Conservation (phyloP, 148 eudicot genomes). For the Limonium bicolor region DNA sequence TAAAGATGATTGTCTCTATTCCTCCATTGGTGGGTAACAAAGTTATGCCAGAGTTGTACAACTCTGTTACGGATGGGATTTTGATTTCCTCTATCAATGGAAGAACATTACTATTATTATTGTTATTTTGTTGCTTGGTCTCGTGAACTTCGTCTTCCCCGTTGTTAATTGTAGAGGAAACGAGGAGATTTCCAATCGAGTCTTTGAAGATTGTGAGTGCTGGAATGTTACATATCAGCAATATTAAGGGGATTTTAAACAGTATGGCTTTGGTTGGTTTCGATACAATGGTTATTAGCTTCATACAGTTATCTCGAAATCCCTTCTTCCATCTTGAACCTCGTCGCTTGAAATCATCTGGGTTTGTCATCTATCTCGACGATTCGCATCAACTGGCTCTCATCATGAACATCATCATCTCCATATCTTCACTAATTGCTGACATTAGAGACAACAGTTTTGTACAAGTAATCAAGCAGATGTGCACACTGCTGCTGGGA, state of each 20-base stretch:
- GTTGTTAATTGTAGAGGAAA: too few relatives aligned
- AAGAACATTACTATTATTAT: neutral
- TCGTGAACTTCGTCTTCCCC: constrained; percentile 3
- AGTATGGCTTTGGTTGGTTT: constrained; percentile 7
- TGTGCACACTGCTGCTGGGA: constrained; percentile 11
- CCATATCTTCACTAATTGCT: constrained; percentile 5
- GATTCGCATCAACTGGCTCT: neutral
- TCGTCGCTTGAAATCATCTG: neutral
- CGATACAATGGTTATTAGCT: neutral
- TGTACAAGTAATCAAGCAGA: constrained; percentile 24
- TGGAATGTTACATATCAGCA: constrained; percentile 15
- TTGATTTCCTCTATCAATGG: constrained; percentile 14
- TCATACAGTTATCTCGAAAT: neutral
- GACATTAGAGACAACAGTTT: constrained; percentile 9
- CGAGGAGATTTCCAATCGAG: constrained; percentile 11
- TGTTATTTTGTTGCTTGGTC: neutral
- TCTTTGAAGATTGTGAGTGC: constrained; percentile 13
- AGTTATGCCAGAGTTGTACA: constrained; percentile 2
- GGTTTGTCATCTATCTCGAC: constrained; percentile 1
- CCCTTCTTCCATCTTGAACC: neutral
- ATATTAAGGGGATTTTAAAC: constrained; percentile 14
- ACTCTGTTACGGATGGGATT: constrained; percentile 12
- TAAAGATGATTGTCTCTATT: constrained; percentile 14
- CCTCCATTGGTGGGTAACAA: constrained; percentile 8
- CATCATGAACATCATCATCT: too few relatives aligned